These are phyloP conservation scores for Cercophora newfieldiana DNA, from an alignment of 495 filamentous ascomycete species.

Conservation along the genomic window DNA sequence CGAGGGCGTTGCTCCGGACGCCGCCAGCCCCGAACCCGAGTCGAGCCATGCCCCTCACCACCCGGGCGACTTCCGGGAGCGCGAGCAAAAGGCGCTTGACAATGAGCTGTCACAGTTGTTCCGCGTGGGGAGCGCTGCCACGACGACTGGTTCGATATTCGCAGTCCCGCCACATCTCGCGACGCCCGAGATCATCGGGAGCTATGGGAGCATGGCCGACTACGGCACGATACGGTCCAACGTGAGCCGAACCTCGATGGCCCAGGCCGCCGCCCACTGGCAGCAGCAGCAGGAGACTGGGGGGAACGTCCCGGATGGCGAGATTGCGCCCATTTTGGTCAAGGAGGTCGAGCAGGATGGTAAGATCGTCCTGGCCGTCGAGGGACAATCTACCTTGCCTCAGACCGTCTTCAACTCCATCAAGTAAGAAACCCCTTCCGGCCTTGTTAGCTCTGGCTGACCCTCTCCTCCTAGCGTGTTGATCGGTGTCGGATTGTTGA, in stretches of 20 bases:
- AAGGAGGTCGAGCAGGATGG: constrained; percentile 90
- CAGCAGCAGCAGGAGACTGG: constrained; percentile 63
- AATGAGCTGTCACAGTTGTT: constrained; percentile 36
- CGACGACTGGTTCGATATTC: constrained; percentile 54
- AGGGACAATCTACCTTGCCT: constrained; percentile 89
- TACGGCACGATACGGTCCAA: constrained; percentile 76
- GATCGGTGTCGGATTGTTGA: constrained; percentile 87
- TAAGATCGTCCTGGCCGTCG: constrained; percentile 73
- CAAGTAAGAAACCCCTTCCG: constrained; percentile 50
- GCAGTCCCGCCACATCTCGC: constrained; percentile 61
- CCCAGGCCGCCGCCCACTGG: constrained; percentile 70
- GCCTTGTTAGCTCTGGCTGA: constrained; percentile 22
- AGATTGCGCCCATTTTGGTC: constrained; percentile 76
- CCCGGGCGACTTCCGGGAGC: constrained; percentile 37
- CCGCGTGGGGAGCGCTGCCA: constrained; percentile 35
- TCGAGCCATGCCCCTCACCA: constrained; percentile 22
- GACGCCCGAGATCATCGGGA: constrained; percentile 63
- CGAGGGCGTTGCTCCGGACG: constrained; percentile 23
- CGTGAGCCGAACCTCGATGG: constrained; percentile 66
- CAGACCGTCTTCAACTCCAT: constrained; percentile 97
- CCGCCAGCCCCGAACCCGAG: constrained; percentile 23
- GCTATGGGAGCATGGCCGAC: constrained; percentile 62
- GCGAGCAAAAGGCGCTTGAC: constrained; percentile 45
- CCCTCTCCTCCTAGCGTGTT: constrained; percentile 56
- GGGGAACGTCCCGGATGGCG: constrained; percentile 54